Evolutionary conservation across 2,329 filamentous ascomycete species (phyloP).

Genomic region (Tolypocladium amazonense): DNA sequence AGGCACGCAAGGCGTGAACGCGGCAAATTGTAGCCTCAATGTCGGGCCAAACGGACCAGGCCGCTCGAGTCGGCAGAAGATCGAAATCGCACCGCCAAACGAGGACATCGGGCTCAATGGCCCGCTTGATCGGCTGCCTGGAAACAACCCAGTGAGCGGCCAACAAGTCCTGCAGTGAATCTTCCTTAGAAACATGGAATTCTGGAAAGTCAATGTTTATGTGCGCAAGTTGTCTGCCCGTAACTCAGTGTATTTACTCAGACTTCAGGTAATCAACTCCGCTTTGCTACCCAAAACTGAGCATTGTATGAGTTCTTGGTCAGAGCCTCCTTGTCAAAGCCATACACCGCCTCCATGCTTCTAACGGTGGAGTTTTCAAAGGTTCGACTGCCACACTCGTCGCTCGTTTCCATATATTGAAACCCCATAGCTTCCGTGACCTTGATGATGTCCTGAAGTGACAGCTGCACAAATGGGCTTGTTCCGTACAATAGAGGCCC

Average conservation of each 20-base stretch:
- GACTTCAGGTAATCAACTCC: no score
- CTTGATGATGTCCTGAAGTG: conserved; percentile 39
- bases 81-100: conserved; percentile 9
- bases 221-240: no score
- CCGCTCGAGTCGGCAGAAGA: conserved; percentile 5
- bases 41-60: conserved; percentile 13
- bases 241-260: no score
- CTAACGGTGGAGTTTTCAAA: conserved; percentile 29
- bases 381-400: conserved; percentile 29
- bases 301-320: conserved; percentile 42
- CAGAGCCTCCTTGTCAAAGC: conserved; percentile 38
- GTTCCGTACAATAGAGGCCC: conserved; percentile 46
- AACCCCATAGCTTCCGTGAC: conserved; percentile 41
- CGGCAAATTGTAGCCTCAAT: conserved; percentile 14
- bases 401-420: conserved; percentile 31
- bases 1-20: conserved; percentile 11
- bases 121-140: conserved; percentile 12
- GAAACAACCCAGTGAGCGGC: conserved; percentile 14
- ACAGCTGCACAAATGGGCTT: conserved; percentile 42
- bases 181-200: no score
- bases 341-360: conserved; percentile 39
- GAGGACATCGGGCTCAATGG: conserved; percentile 15
- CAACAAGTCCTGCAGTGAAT: background rate
- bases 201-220: no score
- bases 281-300: conserved; percentile 40